Conservation (phyloP, 305 asterid species). For the Caryopteris hybrid region DNA sequence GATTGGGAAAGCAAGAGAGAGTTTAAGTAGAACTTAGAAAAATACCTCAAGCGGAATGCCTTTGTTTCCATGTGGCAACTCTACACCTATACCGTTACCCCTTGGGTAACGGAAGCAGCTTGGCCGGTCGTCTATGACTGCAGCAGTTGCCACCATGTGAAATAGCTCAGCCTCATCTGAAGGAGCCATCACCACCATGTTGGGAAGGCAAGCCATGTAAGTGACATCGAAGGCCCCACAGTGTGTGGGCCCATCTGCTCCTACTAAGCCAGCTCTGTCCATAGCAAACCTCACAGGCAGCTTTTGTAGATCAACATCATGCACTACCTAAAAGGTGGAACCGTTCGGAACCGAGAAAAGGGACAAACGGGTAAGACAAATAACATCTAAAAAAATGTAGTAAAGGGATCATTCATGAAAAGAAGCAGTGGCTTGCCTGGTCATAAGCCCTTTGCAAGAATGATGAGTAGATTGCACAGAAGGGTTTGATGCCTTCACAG, state of each 20-base stretch:
- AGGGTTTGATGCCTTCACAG: slow-evolving; percentile 98
- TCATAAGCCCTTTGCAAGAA: slow-evolving; percentile 94
- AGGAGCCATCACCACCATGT: slow-evolving; percentile 99
- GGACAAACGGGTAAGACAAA: background rate
- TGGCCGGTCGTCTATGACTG: slow-evolving; percentile 88
- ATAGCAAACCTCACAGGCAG: slow-evolving; percentile 93
- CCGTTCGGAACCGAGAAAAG: slow-evolving; percentile 11
- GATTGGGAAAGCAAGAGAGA: background rate
- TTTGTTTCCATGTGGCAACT: slow-evolving; percentile 80
- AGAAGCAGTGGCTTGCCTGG: slow-evolving; percentile 51
- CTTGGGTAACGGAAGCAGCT: slow-evolving; percentile 93
- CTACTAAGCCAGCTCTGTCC: slow-evolving; percentile 96
- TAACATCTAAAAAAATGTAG: background rate
- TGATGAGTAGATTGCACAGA: slow-evolving; percentile 90
- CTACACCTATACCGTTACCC: slow-evolving; percentile 89
- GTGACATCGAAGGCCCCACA: slow-evolving; percentile 88
- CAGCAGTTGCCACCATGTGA: slow-evolving; percentile 98
- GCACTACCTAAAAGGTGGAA: slow-evolving; percentile 63
- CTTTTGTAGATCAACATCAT: slow-evolving; percentile 94
- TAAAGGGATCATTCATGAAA: background rate
- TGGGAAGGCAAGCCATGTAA: slow-evolving; percentile 92
- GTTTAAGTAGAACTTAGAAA: background rate
- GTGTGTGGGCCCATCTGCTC: slow-evolving; percentile 97
- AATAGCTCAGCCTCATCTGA: slow-evolving; percentile 84
- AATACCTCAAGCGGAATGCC: slow-evolving; percentile 84